Evolutionary conservation across 83 land plant species (phyloP), one percentile per base, ranked within the genome.

Genomic region (Diphasiastrum complanatum): DNA sequence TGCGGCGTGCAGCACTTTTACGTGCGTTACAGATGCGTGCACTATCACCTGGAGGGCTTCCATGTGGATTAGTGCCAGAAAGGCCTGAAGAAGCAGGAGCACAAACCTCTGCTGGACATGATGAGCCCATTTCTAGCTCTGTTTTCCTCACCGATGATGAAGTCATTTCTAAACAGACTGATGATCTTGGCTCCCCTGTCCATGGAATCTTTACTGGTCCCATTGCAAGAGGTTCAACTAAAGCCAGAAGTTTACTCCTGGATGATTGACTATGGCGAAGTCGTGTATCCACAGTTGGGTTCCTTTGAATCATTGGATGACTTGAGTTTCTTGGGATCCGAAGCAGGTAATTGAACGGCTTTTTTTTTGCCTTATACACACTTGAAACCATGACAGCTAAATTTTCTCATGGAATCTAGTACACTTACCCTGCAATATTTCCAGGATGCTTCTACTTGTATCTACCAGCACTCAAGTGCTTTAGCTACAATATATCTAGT

Each of bases 11-110:
- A 20, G 95, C 98, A 6, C 79, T 92, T 14, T 61, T 92, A 61
- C 77, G 96, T 3, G 85, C 95, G 28, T 78, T 85, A 18, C 97
- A 92, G 74, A 77, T 92, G 79, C 78, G 96, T 27, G 66, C 84
- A 18, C 95, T 81, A 30, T 87, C 89, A 63, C 78, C 75, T 26
- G 72, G 72, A 18, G 61, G 68, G 45, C 66, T 74, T 18, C 50
- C 52, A 12, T 40, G 58, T 26, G 27, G 95, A 79, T 38, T 32
- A 53, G 41, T 51, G 19, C 22, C 60, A 69, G 29, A 70, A 49
- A 43, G 38, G 40, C 46, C 71, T 10, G 86, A 75, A 41, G 77
- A 68, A 60, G 56, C 51, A 33, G 86, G 77, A 29, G 83, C 67
- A 18, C 69, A 73, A 41, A 61, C 70, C 6, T 78, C 70, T 38